Base-by-base conservation (phyloP, 371 early-diverging fungal genomes). In the Mycotypha africana region DNA sequence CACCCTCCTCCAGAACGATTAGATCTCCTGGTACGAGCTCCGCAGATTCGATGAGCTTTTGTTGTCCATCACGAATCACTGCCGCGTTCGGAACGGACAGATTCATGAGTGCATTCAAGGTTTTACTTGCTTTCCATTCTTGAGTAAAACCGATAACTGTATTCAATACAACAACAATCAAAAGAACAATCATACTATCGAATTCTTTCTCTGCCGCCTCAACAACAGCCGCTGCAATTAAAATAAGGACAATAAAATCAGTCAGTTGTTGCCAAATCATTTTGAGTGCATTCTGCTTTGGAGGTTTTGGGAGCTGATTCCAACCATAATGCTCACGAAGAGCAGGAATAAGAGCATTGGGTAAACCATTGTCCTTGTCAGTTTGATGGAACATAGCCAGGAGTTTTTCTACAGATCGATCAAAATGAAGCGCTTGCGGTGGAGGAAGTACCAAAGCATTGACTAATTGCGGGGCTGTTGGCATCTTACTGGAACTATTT, bases 11-110 rank as follows among this genome's bases (percentile, higher is more conserved):
- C 14, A 95, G 70, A 22, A 86, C 73, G 19, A 95, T 77, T 22
- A 95, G 54, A 57, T 97, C 97, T 36, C 95, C 95, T 6, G 92
- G 93, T 1, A 93, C 94, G 4, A 93, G 66, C 1, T 82, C 85
- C 40, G 61, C 66, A 8, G 92, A 83, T 23, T 85, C 79, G n/a
- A 93, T 64, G 16, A 73, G 65, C 19, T 74, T 59, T 49, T 81
- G 77, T 22, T 76, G 74, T 2, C 92, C 91, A 58, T 88, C 88
- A 36, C 96, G 89, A 47, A 95, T 65, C 5, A 92, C 93, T 32
- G 67, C 72, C 14, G 81, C 85, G 76, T 84, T 79, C 19, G 93
- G 93, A 3, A 92, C 91, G 21, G 84, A 74, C 51, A 95, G 70
- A 41, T 88, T 83, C 64, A 88, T 74, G 26, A 95, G 74, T 11